Evolutionary conservation across 148 eudicot genomes (phyloP), one percentile per base, ranked within the genome.

Genomic region (Vaccinium macrocarpon): DNA sequence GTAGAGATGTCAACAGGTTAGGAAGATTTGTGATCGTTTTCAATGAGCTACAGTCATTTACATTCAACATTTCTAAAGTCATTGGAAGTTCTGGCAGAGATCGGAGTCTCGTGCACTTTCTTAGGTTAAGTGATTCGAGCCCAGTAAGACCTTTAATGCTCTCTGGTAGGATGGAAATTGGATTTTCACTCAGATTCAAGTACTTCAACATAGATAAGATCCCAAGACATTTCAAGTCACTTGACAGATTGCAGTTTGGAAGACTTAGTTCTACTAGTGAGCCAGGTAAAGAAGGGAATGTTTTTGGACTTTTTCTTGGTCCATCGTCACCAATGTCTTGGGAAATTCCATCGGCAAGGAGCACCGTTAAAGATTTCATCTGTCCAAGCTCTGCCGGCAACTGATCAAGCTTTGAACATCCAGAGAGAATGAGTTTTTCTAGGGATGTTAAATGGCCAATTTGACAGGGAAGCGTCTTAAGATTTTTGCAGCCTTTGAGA

Each of bases 321-420:
- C n/a, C n/a, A n/a, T n/a, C n/a, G n/a, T n/a, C n/a, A n/a, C n/a
- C n/a, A n/a, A n/a, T n/a, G n/a, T n/a, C n/a, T n/a, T 57, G 49
- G 78, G 15, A 8, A 42, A 21, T 53, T 78, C 81, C 81, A 78
- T 78, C 64, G 2, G 64, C 64, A 8, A 7, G 81, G n/a, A 78
- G 48, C 48, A 27, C 25, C 3, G 13, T 53, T 9, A 79, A 2
- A 29, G 64, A 79, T 79, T 55, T 55, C 81, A 79, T 79, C 2
- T 61, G 64, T 29, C 18, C 29, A 1, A 64, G 4, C 35, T 81
- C 74, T 61, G 4, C 11, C 2, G 83, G 83, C 32, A 61, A 81
- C n/a, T 13, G 46, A 61, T 59, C 74, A 59, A 81, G 83, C 21
- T 62, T 81, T 61, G 74, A 62, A 27, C 83, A 81, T 13, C 83